phyloP scores from a whole-genome alignment of 176 grass and related monocot species.

The Luzula sylvatica region DNA sequence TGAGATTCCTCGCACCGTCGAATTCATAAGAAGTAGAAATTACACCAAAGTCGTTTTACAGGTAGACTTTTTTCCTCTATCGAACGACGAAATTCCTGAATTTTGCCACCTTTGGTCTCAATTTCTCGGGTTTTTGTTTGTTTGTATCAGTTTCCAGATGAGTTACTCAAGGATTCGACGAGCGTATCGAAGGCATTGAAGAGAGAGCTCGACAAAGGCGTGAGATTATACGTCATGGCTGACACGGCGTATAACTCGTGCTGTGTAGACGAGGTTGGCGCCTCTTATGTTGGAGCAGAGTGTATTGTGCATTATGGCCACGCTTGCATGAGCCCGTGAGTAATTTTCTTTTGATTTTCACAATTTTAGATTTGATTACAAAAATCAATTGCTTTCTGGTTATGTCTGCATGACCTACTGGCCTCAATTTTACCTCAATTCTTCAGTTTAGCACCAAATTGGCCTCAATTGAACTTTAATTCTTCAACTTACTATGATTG shows the following conservation, averaged over 20 bases:
- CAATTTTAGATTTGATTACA: background rate
- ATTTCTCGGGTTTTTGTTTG: background rate
- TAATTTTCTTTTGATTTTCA: background rate
- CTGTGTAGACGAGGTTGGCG: conserved; percentile 88
- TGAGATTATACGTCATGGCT: conserved; percentile 72
- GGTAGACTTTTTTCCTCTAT: conserved; percentile 9
- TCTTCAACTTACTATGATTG: too few species aligned
- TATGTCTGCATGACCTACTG: too few species aligned
- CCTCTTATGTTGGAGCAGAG: conserved; percentile 69
- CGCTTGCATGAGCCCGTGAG: conserved; percentile 96
- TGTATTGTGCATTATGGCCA: conserved; percentile 91
- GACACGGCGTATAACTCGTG: conserved; percentile 88
- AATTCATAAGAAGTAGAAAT: conserved; percentile 39
- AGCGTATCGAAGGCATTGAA: conserved; percentile 33
- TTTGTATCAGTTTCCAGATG: conserved; percentile 59
- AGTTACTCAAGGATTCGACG: conserved; percentile 56
- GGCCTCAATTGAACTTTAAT: too few species aligned
- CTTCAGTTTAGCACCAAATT: background rate
- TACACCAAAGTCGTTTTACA: conserved; percentile 73
- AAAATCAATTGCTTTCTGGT: too few species aligned
- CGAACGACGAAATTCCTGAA: background rate
- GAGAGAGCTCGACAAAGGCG: conserved; percentile 34
- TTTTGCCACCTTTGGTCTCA: background rate
- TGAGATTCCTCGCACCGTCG: conserved; percentile 42
- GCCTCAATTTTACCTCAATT: background rate